Base-by-base conservation (phyloP, 306 rosid genomes). In the Lathyrus tuberosus region DNA sequence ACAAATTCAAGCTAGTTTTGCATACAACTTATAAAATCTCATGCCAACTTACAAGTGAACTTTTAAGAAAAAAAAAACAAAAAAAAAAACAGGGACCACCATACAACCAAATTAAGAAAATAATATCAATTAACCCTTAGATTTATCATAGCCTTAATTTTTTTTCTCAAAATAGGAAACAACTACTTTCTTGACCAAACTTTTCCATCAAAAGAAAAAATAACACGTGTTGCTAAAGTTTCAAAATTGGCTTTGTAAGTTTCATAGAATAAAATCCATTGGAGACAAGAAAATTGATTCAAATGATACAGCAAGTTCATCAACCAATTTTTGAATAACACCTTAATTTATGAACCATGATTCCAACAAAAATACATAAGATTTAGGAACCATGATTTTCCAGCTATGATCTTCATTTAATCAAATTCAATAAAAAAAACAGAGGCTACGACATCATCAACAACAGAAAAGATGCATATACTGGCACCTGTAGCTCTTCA, bases 401-500 rank as follows among this genome's bases (percentile, higher is more conserved):
- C 12, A 24, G 69, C 73, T 46, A 66, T 28, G 75, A 73, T 80
- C 86, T 64, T 52, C 62, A 47, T 74, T 61, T 28, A 1, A 47
- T 16, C 65, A 42, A 62, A 67, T 47, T 69, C 31, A 47, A 44
- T 62, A 47, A 62, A 37, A 56, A 62, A 37, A 11, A 26, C 35
- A 67, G 14, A 30, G 64, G 49, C 75, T 22, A 35, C 51, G 75
- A 59, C 74, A 52, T 56, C 75, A 64, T 35, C 42, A 76, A 70
- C 33, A 53, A 52, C 44, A 33, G 57, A 51, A 33, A 17, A 11
- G 62, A 89, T 85, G 7, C 93, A 91, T 68, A 89, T 91, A 70
- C 76, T 89, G 43, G 97, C 90, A 73, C 94, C 96, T 6, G 94
- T 87, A 41, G 84, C 89, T 78, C 91, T 81, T 80, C 94, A 81